Base-by-base conservation (phyloP, 805 yeast species). In the Candida schatavii region DNA sequence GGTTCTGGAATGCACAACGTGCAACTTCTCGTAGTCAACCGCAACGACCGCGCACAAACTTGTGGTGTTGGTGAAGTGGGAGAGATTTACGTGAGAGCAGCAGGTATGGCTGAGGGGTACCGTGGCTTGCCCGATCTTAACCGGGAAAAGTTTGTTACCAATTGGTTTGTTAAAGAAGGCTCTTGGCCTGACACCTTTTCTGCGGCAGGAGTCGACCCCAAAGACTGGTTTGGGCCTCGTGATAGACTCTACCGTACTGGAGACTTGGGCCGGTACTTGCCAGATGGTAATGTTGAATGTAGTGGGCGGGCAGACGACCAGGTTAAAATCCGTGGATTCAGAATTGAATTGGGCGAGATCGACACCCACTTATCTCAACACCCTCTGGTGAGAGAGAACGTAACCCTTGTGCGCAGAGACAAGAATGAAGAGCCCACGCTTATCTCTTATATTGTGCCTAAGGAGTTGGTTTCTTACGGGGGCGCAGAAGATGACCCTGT, bases 31-130 rank as follows among this genome's bases (percentile, higher is more conserved):
- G 96, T 93, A 46, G 97, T 93, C 31, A 93, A 95, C 71, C 76
- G 98, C 61, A 73, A 86, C 55, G 96, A 91, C 55, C 77, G 85
- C 45, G 76, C 88, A 15, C 95, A 88, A 66, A 80, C 93, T 5
- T 93, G 99, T 72, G 99, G 97, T 65, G 89, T 93, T 49, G 99
- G 99, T 51, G 99, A 93, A 66, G 93, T 93, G 46, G 99, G 99
- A 57, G 99, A 93, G 64, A 90, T 93, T 48, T 93, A 93, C 58
- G 98, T 95, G 9, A 82, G 99, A 59, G 99, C 99, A 30, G 99
- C 88, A 44, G 99, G 99, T 38, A 74, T 93, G 43, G 95, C 97
- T 14, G 99, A 91, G 63, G 97, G 98, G 3, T 93, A 93, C 66
- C 77, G 97, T 55, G 88, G 90, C 35, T 75, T 90, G 46, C 97